Percentiles rank a stretch among this genome's conserved stretches.
phyloP scores from a whole-genome alignment of 176 grass and related monocot species.

The Aegilops longissima region DNA sequence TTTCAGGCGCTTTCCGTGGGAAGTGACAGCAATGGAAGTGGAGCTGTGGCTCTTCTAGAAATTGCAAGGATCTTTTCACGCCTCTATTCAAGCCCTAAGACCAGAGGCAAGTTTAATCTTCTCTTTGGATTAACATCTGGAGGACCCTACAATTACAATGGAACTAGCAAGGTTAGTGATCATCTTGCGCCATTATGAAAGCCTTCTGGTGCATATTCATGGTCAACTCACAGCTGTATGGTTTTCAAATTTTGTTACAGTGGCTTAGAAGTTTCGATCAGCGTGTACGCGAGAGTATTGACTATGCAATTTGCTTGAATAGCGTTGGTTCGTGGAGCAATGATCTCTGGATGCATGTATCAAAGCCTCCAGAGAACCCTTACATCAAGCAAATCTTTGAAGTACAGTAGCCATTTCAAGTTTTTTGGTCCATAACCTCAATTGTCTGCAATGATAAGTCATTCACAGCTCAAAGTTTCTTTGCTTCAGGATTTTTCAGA shows the following conservation, averaged over 20 bases:
- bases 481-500: conserved; percentile 74
- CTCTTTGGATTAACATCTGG: conserved; percentile 98
- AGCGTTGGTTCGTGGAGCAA: conserved; percentile 87
- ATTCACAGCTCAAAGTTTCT: conserved; percentile 23
- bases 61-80: conserved; percentile 88
- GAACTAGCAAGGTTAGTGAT: conserved; percentile 73
- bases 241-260: conserved; percentile 43
- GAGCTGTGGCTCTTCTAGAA: conserved; percentile 87
- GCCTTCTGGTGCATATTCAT: conserved; percentile 15
- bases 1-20: conserved; percentile 80
- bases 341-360: conserved; percentile 95
- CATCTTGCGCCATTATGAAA: not conserved
- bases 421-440: conserved; percentile 19
- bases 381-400: conserved; percentile 96
- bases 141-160: conserved; percentile 98
- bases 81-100: conserved; percentile 92
- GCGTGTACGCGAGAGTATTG: conserved; percentile 86
- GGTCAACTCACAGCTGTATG: conserved; percentile 15
- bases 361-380: conserved; percentile 95
- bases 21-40: conserved; percentile 97
- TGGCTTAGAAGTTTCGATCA: conserved; percentile 99
- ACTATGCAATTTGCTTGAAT: conserved; percentile 97
- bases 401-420: conserved; percentile 44
- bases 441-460: not conserved
- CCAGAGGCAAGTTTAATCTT: conserved; percentile 92